phyloP scores from a whole-genome alignment of 192 early-diverging fungal species.

The Mortierella alpina region DNA sequence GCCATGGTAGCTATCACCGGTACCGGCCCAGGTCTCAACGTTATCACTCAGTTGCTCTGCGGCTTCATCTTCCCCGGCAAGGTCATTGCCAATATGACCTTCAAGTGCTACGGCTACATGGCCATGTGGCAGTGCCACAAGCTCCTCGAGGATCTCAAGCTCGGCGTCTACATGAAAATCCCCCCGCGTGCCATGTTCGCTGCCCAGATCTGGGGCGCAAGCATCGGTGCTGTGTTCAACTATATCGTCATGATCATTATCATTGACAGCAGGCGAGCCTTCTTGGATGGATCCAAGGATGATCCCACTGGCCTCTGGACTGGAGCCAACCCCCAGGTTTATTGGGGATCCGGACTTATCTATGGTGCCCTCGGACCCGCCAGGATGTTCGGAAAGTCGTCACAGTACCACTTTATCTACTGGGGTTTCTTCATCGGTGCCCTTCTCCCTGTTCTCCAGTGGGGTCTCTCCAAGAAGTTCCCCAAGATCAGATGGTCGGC shows the following conservation, averaged over 20 bases:
- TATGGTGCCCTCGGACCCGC: constrained; percentile 81
- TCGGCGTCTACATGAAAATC: constrained; percentile 82
- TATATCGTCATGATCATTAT: constrained; percentile 55
- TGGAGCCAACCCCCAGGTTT: constrained; percentile 61
- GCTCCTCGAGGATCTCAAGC: constrained; percentile 79
- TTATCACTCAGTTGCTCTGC: constrained; percentile 70
- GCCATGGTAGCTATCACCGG: constrained; percentile 66
- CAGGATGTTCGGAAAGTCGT: constrained; percentile 64
- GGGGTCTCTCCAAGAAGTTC: constrained; percentile 48
- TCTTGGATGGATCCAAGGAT: constrained; percentile 23
- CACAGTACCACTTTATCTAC: constrained; percentile 47
- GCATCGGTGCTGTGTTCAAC: constrained; percentile 57
- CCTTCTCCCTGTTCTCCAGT: constrained; percentile 36
- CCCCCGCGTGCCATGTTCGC: constrained; percentile 74
- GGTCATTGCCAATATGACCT: constrained; percentile 64
- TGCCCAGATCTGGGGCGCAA: constrained; percentile 68
- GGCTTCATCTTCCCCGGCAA: constrained; percentile 68
- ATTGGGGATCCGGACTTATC: constrained; percentile 69
- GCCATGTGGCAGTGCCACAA: constrained; percentile 74
- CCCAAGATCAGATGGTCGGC: constrained; percentile 43
- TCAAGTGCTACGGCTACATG: constrained; percentile 69
- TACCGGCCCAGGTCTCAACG: constrained; percentile 61
- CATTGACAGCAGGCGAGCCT: constrained; percentile 31
- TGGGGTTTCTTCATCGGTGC: constrained; percentile 54
- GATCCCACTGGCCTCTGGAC: constrained; percentile 64